Evolutionary conservation across 179 eudicot genomes (phyloP), one percentile per base, ranked within the genome.

Genomic region (Sideroxylon spinosum): DNA sequence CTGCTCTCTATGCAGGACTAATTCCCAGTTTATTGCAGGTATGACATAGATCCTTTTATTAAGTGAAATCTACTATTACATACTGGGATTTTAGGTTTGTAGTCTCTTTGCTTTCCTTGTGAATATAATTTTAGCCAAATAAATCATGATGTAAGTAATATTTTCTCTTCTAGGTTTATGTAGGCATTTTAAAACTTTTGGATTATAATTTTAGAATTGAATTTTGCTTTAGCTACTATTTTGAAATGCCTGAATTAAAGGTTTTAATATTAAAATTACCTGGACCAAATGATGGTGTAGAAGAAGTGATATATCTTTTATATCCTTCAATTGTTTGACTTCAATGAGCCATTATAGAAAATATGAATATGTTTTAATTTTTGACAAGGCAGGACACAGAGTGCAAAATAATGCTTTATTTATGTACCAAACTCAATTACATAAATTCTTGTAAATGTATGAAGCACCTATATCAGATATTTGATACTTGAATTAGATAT

Each of bases 21-120:
- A 80, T 86, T 78, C 99, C 99, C 53, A 95, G 99, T 85, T 87
- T 93, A 80, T 82, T 95, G 74, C 99, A 95, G 98, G 99, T 93
- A 81, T 5, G 49, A 29, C 22, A 9, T 53, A 28, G 29, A 62
- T 28, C 48, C 71, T 69, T 71, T 11, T 19, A 29, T 60, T 11
- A 19, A 52, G 49, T 25, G 22, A 76, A 53, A 7, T n/a, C 29
- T 53, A 65, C 13, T 71, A 11, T 65, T 49, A 49, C 14, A 16
- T 23, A 3, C 49, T 17, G 20, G 69, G 37, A 48, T 62, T 49
- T 76, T 63, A 23, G 59, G 56, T 48, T 63, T 26, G 8, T 60
- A 14, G 10, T 14, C 9, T 52, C 10, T 17, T 22, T 25, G 37
- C 8, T 9, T 48, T 68, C 71, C 22, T 9, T 63, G 7, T 46